Evolutionary conservation across 208 protist species (phyloP).

Genomic region (Leishmania tropica): DNA sequence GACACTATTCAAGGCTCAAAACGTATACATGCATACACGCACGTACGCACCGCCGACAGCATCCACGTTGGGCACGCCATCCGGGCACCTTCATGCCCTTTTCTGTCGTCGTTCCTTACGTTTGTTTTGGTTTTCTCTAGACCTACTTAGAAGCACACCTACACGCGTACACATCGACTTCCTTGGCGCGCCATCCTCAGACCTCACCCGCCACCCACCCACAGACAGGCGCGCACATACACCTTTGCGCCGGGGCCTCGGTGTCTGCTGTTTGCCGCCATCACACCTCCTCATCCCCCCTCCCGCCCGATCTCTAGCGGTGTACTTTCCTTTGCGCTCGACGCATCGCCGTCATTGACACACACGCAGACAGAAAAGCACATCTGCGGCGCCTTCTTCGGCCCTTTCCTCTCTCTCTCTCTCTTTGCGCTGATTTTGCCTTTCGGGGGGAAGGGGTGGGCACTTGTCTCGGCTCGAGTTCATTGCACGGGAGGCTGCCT

Average conservation of each 20-base stretch:
- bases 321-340: not conserved
- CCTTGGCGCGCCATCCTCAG: not conserved
- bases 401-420: not conserved
- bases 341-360: not conserved
- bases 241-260: not conserved
- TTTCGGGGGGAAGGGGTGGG: too few species aligned
- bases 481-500: not conserved
- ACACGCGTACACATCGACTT: not conserved
- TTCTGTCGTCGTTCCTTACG: not conserved
- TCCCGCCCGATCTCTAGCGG: not conserved
- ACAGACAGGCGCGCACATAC: conserved; percentile 6
- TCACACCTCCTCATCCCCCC: too few species aligned
- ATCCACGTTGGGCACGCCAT: not conserved
- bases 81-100: not conserved
- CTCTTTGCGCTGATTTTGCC: too few species aligned
- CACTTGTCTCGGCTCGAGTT: not conserved
- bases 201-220: not conserved
- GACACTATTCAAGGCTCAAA: not conserved
- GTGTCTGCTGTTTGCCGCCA: not conserved
- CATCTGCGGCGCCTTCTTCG: not conserved
- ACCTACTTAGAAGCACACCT: not conserved
- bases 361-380: not conserved
- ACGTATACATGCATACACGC: too few species aligned
- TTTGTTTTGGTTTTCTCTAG: not conserved
- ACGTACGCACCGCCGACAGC: too few species aligned